A percentile compares a stretch with the other conserved stretches of the same genome.
Evolutionary conservation across 768 basidiomycete species (phyloP).

Genomic region (Melanogaster broomeanus): DNA sequence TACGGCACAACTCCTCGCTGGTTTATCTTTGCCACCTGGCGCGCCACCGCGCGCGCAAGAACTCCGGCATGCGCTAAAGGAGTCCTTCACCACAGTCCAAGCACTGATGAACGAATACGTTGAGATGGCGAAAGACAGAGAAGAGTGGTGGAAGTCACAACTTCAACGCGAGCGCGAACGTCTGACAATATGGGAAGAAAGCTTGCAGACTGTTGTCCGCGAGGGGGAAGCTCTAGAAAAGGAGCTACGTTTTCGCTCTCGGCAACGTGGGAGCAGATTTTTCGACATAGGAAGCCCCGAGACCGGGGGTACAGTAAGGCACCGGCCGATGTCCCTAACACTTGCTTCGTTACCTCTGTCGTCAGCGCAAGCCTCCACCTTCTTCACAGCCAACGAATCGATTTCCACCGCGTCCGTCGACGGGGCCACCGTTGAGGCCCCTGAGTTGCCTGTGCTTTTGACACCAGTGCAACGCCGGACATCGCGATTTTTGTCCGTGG

Average conservation of each 20-base stretch:
- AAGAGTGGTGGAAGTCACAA: slow-evolving; percentile 72
- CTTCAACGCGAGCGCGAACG: slow-evolving; percentile 64
- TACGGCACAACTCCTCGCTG: slow-evolving; percentile 61
- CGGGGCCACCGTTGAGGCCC: neutral
- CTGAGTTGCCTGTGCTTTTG: slow-evolving; percentile 10
- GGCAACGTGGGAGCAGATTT: slow-evolving; percentile 60
- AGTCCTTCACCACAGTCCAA: slow-evolving; percentile 59
- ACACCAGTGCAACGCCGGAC: slow-evolving; percentile 27
- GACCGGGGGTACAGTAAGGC: slow-evolving; percentile 18
- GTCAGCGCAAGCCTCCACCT: slow-evolving; percentile 21
- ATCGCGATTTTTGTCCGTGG: slow-evolving; percentile 13
- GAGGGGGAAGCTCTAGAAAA: slow-evolving; percentile 84
- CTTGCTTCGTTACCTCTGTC: slow-evolving; percentile 7
- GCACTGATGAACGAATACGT: slow-evolving; percentile 66
- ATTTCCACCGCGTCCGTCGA: slow-evolving; percentile 10
- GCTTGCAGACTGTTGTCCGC: slow-evolving; percentile 78
- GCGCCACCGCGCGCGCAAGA: slow-evolving; percentile 29
- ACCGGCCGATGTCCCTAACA: slow-evolving; percentile 19
- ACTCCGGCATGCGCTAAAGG: slow-evolving; percentile 55
- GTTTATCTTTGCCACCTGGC: slow-evolving; percentile 37
- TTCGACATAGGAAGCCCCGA: slow-evolving; percentile 40
- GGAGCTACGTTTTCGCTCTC: slow-evolving; percentile 65
- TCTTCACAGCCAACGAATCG: slow-evolving; percentile 25
- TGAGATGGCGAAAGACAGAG: slow-evolving; percentile 72
- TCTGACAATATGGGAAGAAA: slow-evolving; percentile 86